phyloP scores from a whole-genome alignment of 345 rosid genomes.

The Eucalyptus urophylla region DNA sequence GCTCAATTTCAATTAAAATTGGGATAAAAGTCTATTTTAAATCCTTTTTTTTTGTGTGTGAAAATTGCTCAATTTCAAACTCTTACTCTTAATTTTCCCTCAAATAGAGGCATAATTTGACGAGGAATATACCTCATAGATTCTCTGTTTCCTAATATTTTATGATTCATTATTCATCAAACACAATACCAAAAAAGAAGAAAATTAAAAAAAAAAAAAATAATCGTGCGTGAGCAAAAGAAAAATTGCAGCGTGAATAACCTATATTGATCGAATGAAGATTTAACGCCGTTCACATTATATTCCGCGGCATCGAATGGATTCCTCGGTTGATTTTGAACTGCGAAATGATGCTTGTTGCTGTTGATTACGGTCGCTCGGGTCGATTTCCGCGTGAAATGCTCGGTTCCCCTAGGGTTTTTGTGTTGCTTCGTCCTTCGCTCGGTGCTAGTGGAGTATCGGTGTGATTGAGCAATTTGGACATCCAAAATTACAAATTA shows the following conservation, averaged over 20 bases:
- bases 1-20: background rate
- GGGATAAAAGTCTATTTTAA: background rate
- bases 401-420: background rate
- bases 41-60: background rate
- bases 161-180: background rate
- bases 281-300: background rate
- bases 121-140: background rate
- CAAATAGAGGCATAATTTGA: background rate
- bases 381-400: background rate
- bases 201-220: background rate
- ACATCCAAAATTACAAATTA: too few species aligned
- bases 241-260: background rate
- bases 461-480: background rate
- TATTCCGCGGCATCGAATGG: background rate
- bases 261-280: fast-evolving
- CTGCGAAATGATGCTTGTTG: background rate
- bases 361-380: background rate
- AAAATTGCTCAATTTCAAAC: background rate
- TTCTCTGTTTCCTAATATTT: background rate
- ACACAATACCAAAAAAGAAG: background rate
- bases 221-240: background rate
- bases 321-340: background rate
- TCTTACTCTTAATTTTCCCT: background rate
- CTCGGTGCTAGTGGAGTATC: background rate
- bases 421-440: background rate